Conservation (phyloP, 306 rosid genomes). For the Ormosia emarginata region DNA sequence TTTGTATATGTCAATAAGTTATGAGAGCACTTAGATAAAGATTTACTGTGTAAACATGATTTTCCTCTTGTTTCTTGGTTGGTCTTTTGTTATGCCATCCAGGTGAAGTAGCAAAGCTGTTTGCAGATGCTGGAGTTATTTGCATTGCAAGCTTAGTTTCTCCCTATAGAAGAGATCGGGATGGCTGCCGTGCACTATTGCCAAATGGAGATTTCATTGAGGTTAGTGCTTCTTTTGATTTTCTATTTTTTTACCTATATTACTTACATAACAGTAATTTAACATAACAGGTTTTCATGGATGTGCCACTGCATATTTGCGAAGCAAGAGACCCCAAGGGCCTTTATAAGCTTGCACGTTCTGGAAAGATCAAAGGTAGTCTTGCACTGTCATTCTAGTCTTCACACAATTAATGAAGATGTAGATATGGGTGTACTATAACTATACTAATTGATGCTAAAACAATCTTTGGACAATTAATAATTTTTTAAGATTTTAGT, state of each 20-base stretch:
- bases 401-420: background rate
- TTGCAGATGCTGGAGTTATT: constrained; percentile 78
- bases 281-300: constrained; percentile 60
- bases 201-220: constrained; percentile 69
- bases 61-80: background rate
- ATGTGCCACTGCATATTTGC: constrained; percentile 69
- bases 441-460: background rate
- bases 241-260: background rate
- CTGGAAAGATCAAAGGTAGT: constrained; percentile 71
- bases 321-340: constrained; percentile 82
- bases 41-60: background rate
- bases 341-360: constrained; percentile 72
- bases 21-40: background rate
- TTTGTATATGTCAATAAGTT: background rate
- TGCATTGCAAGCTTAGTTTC: constrained; percentile 79
- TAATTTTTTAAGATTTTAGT: background rate
- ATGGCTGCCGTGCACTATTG: constrained; percentile 66
- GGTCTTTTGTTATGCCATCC: background rate
- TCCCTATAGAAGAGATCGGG: constrained; percentile 69
- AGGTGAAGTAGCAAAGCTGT: constrained; percentile 84
- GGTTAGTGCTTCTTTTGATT: constrained; percentile 29
- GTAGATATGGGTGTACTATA: background rate
- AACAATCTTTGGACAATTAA: background rate
- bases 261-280: background rate
- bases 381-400: background rate